A percentile compares a stretch with the other conserved stretches of the same genome.
These are phyloP conservation scores for Talaromyces sp. DNA, from an alignment of 2,329 filamentous ascomycete species.

Conservation along the genomic window DNA sequence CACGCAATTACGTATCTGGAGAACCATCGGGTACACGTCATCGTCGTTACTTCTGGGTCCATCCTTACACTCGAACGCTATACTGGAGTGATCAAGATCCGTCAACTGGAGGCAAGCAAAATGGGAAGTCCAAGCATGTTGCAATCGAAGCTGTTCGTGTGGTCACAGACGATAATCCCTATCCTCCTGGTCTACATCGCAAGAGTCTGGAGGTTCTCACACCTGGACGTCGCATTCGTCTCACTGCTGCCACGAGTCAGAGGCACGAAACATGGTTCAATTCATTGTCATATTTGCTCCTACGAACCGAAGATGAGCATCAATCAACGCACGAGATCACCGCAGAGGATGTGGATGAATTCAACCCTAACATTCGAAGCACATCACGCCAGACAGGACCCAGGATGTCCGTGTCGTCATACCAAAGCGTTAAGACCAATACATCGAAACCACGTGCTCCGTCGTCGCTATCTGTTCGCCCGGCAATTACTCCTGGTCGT, in stretches of 20 bases:
- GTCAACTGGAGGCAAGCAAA: constrained; percentile 67
- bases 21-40: constrained; percentile 88
- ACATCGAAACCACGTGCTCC: constrained; percentile 54
- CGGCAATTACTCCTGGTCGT: constrained; percentile 35
- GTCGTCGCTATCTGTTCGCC: constrained; percentile 38
- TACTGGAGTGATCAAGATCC: constrained; percentile 97
- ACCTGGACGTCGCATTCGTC: constrained; percentile 83
- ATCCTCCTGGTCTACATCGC: constrained; percentile 87
- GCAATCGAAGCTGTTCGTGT: constrained; percentile 90
- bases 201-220: constrained; percentile 91
- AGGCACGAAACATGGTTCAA: constrained; percentile 99
- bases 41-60: constrained; percentile 97
- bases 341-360: constrained; percentile 65
- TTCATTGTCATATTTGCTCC: constrained; percentile 84
- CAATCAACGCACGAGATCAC: constrained; percentile 59
- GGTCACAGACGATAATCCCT: constrained; percentile 89
- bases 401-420: constrained; percentile 68
- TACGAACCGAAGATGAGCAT: constrained; percentile 62
- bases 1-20: constrained; percentile 83
- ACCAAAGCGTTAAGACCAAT: constrained; percentile 69
- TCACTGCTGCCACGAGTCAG: constrained; percentile 89
- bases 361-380: constrained; percentile 66
- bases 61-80: constrained; percentile 90
- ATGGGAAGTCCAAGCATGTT: constrained; percentile 82
- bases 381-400: constrained; percentile 53